Evolutionary conservation across 768 basidiomycete species (phyloP).

Genomic region (Hygrophorus russula): DNA sequence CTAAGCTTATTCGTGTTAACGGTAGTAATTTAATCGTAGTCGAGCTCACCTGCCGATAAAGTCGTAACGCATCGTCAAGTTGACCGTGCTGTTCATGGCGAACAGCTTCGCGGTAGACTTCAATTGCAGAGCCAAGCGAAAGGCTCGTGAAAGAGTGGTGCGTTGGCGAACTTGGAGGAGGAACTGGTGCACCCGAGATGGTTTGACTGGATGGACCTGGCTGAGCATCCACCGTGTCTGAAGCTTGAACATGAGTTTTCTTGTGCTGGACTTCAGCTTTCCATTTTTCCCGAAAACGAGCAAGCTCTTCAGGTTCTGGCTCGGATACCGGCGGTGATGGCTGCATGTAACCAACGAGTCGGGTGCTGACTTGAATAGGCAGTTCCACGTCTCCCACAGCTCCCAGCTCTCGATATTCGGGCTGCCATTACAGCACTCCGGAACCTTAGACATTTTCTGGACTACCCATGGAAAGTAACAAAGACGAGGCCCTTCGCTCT

Average conservation of each 20-base stretch:
- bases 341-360: not conserved
- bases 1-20: not conserved
- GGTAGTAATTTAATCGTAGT: not conserved
- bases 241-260: constrained; percentile 10
- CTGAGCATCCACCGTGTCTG: constrained; percentile 2
- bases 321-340: constrained; percentile 14
- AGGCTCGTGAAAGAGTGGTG: constrained; percentile 3
- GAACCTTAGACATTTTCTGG: too few relatives aligned
- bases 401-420: too few relatives aligned
- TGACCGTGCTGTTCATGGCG: constrained; percentile 63
- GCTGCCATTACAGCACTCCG: too few relatives aligned
- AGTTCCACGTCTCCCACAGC: constrained; percentile 6
- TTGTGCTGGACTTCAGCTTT: constrained; percentile 46
- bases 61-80: constrained; percentile 59
- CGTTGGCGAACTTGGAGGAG: not conserved
- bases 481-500: constrained; percentile 80
- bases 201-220: constrained; percentile 4
- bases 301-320: constrained; percentile 51
- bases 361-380: not conserved
- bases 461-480: constrained; percentile 63
- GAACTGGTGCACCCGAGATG: not conserved
- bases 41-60: constrained; percentile 58
- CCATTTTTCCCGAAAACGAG: constrained; percentile 65
- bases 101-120: constrained; percentile 60
- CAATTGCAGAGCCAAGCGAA: constrained; percentile 35